These are phyloP conservation scores for Wickerhamomyces bovis DNA, from an alignment of 805 yeast genomes.

Conservation along the genomic window DNA sequence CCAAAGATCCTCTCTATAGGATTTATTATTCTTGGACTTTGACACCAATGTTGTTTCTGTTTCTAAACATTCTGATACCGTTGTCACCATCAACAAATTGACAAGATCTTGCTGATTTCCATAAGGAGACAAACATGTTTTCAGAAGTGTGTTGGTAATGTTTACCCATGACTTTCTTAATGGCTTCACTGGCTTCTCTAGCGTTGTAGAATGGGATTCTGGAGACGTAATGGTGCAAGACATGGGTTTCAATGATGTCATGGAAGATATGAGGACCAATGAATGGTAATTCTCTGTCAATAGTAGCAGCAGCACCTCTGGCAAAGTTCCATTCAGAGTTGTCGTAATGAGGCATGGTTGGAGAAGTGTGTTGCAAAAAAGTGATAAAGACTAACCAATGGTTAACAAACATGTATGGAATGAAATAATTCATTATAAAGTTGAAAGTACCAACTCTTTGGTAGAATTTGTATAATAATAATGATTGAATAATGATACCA, in stretches of 20 bases:
- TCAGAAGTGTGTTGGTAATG: slow-evolving; percentile 64
- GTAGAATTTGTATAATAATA: slow-evolving; percentile 54
- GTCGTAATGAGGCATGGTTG: slow-evolving; percentile 74
- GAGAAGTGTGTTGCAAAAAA: slow-evolving; percentile 78
- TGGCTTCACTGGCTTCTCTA: slow-evolving; percentile 72
- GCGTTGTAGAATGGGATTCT: slow-evolving; percentile 86
- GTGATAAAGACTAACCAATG: slow-evolving; percentile 90
- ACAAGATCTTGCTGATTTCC: slow-evolving; percentile 58
- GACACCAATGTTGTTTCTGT: slow-evolving; percentile 55
- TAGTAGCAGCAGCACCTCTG: slow-evolving; percentile 86
- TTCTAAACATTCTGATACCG: slow-evolving; percentile 72
- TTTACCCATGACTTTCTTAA: slow-evolving; percentile 79
- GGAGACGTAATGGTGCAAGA: slow-evolving; percentile 76
- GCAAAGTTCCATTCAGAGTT: slow-evolving; percentile 76
- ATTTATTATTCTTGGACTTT: slow-evolving; percentile 4
- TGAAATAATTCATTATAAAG: slow-evolving; percentile 60
- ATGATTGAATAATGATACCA: slow-evolving; percentile 52
- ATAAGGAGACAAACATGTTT: slow-evolving; percentile 66
- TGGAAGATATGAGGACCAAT: slow-evolving; percentile 76
- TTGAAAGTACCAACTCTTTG: slow-evolving; percentile 57
- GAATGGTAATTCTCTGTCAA: slow-evolving; percentile 79
- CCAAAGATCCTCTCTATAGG: no score
- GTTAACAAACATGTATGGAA: slow-evolving; percentile 77
- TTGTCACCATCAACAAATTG: slow-evolving; percentile 70
- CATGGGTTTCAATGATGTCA: slow-evolving; percentile 88